A percentile compares a stretch with the other conserved stretches of the same genome.
phyloP scores from a whole-genome alignment of 1,139 yeast genomes.

The Pichia sp. region DNA sequence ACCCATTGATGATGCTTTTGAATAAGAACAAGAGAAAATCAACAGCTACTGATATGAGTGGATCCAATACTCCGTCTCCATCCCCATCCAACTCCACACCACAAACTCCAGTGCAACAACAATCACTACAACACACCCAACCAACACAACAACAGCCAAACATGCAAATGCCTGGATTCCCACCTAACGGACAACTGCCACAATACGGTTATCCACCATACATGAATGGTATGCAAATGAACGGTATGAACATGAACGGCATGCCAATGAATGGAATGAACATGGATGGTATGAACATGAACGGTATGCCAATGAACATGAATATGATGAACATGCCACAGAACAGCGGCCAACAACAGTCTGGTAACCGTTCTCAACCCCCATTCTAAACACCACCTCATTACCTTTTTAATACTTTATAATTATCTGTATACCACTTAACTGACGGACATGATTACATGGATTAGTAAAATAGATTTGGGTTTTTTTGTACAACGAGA shows the following conservation, averaged over 20 bases:
- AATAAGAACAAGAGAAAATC: slow-evolving; percentile 17
- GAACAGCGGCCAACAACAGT: not conserved
- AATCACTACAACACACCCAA: not conserved
- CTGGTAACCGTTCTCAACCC: slow-evolving; percentile 5
- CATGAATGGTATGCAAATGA: slow-evolving; percentile 6
- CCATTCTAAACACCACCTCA: too few relatives aligned
- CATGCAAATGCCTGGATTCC: too few relatives aligned
- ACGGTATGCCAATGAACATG: not conserved
- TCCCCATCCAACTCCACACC: slow-evolving; percentile 6
- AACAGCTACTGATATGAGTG: not conserved
- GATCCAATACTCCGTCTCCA: not conserved
- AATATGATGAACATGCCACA: not conserved
- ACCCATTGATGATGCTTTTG: slow-evolving; percentile 16
- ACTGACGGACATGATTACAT: too few relatives aligned
- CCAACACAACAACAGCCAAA: too few relatives aligned
- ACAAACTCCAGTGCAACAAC: not conserved
- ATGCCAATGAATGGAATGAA: slow-evolving; percentile 1
- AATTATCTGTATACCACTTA: too few relatives aligned
- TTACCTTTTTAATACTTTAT: too few relatives aligned
- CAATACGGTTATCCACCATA: not conserved
- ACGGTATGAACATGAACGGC: not conserved
- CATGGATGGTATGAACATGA: slow-evolving; percentile 1
- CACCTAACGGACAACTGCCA: not conserved
- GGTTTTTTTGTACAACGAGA: not conserved
- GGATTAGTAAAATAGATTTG: too few relatives aligned